phyloP scores from a whole-genome alignment of 208 protist species.

The Leishmania aethiopica region DNA sequence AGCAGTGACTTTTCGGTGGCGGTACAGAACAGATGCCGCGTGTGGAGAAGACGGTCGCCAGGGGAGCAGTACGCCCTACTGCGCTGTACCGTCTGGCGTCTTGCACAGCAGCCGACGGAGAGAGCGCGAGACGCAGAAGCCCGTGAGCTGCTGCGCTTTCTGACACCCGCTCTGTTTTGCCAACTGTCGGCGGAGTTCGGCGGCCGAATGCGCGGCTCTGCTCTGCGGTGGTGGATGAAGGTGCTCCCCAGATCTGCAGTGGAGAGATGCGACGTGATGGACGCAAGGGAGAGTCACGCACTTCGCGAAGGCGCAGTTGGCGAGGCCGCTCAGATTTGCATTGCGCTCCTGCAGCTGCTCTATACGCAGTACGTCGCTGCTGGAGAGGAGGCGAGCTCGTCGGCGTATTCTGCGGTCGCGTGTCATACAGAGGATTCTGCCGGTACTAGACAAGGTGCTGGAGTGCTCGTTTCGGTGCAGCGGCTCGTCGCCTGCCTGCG shows the following conservation, averaged over 20 bases:
- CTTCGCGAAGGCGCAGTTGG: not conserved
- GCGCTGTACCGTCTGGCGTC: constrained; percentile 5
- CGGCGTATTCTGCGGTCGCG: too few relatives aligned
- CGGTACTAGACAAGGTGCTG: not conserved
- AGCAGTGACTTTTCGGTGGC: not conserved
- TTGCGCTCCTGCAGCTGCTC: constrained; percentile 11
- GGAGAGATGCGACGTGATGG: not conserved
- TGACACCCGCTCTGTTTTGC: not conserved
- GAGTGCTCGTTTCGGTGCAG: not conserved
- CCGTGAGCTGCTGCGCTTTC: not conserved
- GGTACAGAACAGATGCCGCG: not conserved
- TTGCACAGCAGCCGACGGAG: not conserved
- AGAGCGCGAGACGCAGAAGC: not conserved
- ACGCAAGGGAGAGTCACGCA: not conserved
- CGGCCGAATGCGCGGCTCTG: not conserved
- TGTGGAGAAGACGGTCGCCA: not conserved
- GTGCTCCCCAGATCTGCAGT: not conserved
- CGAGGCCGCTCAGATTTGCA: not conserved
- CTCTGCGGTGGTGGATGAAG: not conserved
- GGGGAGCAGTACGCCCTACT: not conserved
- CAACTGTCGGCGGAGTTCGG: not conserved
- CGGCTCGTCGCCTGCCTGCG: not conserved
- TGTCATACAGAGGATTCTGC: not conserved
- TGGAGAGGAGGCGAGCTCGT: not conserved
- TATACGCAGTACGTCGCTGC: not conserved